phyloP scores from a whole-genome alignment of 768 basidiomycete species.

The Boletus fagicola region DNA sequence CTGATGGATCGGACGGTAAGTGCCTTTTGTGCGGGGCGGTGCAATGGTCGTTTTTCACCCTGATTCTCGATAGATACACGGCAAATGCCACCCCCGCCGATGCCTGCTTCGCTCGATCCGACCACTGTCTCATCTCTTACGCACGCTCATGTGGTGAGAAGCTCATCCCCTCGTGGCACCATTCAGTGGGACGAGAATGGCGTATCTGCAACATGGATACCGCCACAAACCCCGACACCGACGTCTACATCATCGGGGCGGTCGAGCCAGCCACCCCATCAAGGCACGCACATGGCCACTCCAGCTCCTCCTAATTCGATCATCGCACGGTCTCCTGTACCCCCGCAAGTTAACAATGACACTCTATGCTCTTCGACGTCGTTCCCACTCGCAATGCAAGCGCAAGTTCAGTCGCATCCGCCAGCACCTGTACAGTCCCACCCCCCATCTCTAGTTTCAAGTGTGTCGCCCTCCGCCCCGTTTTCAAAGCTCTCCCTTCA shows the following conservation, averaged over 20 bases:
- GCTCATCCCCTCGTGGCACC: constrained; percentile 21
- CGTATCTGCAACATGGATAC: constrained; percentile 12
- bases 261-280: constrained; percentile 8
- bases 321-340: not conserved
- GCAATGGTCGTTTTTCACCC: not conserved
- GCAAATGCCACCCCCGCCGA: constrained; percentile 52
- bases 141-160: constrained; percentile 17
- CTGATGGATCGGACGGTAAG: constrained; percentile 27
- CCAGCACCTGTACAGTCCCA: not conserved
- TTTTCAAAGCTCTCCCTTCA: constrained; percentile 55
- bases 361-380: constrained; percentile 2
- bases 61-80: constrained; percentile 31
- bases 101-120: constrained; percentile 45
- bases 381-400: not conserved
- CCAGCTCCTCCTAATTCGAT: not conserved
- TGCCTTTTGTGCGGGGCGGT: not conserved
- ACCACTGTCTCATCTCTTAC: constrained; percentile 36
- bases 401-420: not conserved
- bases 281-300: not conserved
- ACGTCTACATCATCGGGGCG: constrained; percentile 1
- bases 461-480: constrained; percentile 44
- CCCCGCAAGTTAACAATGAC: not conserved
- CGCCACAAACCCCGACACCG: constrained; percentile 7
- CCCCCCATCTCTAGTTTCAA: constrained; percentile 4
- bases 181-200: constrained; percentile 17